phyloP scores from a whole-genome alignment of 2,329 filamentous ascomycete species.

The Monilinia aucupariae region DNA sequence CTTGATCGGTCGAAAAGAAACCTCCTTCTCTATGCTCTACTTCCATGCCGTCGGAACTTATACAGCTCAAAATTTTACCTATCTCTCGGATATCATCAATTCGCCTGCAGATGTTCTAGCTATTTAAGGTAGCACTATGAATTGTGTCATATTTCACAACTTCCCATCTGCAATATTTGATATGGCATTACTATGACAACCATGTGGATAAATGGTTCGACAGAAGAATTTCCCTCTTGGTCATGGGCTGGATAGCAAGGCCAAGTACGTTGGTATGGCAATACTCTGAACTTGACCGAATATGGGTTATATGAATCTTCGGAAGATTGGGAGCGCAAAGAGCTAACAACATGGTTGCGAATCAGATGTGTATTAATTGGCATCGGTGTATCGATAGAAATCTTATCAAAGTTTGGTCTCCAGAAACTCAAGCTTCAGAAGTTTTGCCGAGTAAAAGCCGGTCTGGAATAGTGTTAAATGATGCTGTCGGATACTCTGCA shows the following conservation, averaged over 20 bases:
- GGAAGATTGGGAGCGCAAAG: neutral
- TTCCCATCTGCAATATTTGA: slow-evolving; percentile 7
- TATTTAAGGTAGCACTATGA: neutral
- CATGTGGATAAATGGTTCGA: neutral
- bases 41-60: slow-evolving; percentile 5
- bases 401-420: neutral
- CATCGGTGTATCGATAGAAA: neutral
- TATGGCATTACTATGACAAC: slow-evolving; percentile 1
- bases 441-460: neutral
- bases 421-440: neutral
- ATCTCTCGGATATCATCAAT: slow-evolving; percentile 2
- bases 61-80: neutral
- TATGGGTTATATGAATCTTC: neutral
- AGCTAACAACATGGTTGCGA: neutral
- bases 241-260: slow-evolving; percentile 10
- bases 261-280: neutral
- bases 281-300: neutral
- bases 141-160: slow-evolving; percentile 1
- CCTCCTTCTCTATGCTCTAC: slow-evolving; percentile 6
- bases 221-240: slow-evolving; percentile 12
- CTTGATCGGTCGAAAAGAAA: slow-evolving; percentile 3
- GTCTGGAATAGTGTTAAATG: neutral
- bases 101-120: neutral
- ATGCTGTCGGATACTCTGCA: neutral
- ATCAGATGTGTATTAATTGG: slow-evolving; percentile 8